Evolutionary conservation across 2,329 filamentous ascomycete species (phyloP), one percentile per base, ranked within the genome.

Genomic region (Neonectria hederae): DNA sequence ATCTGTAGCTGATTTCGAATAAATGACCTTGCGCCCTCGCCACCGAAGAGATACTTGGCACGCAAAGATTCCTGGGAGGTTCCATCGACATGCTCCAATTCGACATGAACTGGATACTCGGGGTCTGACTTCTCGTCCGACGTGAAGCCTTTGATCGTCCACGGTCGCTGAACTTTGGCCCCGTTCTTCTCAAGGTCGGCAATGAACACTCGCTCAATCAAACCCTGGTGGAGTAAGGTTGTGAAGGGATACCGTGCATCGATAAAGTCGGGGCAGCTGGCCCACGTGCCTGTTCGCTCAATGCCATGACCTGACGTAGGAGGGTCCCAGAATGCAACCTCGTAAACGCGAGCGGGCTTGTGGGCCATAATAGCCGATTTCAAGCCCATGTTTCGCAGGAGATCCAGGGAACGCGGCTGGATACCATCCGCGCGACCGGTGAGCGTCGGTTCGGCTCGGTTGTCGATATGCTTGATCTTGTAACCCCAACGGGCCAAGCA

Each of bases 401-500:
- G 86, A 72, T 97, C 94, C 24, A 97, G 84, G 0, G 94, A 97
- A 42, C 94, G 90, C 40, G 94, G 94, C 81, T 97, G 94, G 62
- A 97, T 97, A 66, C 93, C 94, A 79, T 97, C 94, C 60, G 94
- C 94, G 68, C 94, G 92, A 57, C 94, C 94, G 21, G 93, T 97
- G 2, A 88, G 76, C 13, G 94, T 97, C 17, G 94, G 94, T 74
- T 95, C 92, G 2, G 93, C 84, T 63, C 94, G 87, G 80, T 97
- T 97, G 81, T 97, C 94, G 75, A 97, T 93, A 80, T 97, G 93
- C 83, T 95, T 97, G 79, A 97, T 93, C 78, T 89, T 93, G 84
- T 97, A 97, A 21, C 94, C 94, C 93, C 94, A 97, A 82, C 94
- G 86, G 65, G 93, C 92, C 66, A 97, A 86, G 76, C 92, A 95